Evolutionary conservation across 257 asterid genomes (phyloP), one percentile per base, ranked within the genome.

Genomic region (Catharanthus roseus): DNA sequence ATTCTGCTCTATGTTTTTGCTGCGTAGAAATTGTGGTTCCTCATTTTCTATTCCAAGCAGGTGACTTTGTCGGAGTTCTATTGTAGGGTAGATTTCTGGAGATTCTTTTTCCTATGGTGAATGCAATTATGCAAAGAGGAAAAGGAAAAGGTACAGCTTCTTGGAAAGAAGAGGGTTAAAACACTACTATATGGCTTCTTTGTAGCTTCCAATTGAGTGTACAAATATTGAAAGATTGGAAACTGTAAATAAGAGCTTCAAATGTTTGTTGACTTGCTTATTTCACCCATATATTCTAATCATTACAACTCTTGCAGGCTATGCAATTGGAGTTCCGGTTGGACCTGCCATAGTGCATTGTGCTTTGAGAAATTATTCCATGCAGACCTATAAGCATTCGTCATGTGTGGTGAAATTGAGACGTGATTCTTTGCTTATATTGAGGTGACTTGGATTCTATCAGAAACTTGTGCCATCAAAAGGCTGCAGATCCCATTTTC

Each of bases 291-390:
- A 21, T 68, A 7, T 71, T 38, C 34, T 39, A 12, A 70, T 8
- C 12, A n/a, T n/a, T 19, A 15, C 50, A 66, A 2, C 24, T 57
- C 67, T 51, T 77, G 77, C 87, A 87, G 96, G 97, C 64, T 93
- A 95, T 70, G 78, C 89, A 26, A 39, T 85, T 1, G 98, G 98
- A 63, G 98, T 88, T 74, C 75, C 87, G 50, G 85, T 85, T 1
- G 98, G 98, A 26, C 95, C 96, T 18, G 33, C 83, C 54, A 53
- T 88, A 10, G 78, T 92, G 75, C 91, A 2, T 76, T 84, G 60
- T 82, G 85, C 72, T 87, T 78, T 24, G 87, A 84, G 78, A n/a
- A 79, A 77, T 63, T 70, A 33, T 79, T 83, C 65, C 75, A 76
- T 16, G 9, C 78, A 12, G 86, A 74, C 26, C 77, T 83, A 29